Conservation (phyloP, 345 rosid genomes). For the Eucalyptus tenuipes region DNA sequence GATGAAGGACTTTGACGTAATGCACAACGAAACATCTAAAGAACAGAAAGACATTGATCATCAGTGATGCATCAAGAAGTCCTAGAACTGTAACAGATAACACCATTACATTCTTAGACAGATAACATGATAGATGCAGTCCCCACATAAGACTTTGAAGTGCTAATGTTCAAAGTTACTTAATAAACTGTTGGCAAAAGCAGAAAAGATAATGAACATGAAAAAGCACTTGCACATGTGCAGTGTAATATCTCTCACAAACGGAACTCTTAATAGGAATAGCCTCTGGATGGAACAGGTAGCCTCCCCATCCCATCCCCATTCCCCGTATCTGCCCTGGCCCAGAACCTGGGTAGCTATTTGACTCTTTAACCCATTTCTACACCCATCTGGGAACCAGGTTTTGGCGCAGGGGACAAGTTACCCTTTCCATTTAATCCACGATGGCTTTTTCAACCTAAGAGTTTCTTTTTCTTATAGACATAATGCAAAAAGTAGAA, state of each 20-base stretch:
- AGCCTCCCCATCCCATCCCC: not conserved
- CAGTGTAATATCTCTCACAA: not conserved
- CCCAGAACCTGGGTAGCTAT: not conserved
- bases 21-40: slow-evolving; percentile 76
- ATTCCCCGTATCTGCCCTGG: not conserved
- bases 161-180: not conserved
- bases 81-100: not conserved
- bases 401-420: not conserved
- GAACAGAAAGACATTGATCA: not conserved
- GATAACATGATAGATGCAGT: not conserved
- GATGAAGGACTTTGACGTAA: slow-evolving; percentile 64
- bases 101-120: not conserved
- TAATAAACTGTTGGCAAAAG: not conserved
- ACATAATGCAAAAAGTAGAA: not conserved
- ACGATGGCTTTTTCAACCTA: not conserved
- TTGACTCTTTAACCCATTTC: not conserved
- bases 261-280: not conserved
- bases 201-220: not conserved
- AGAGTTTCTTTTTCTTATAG: not conserved
- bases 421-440: not conserved
- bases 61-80: not conserved
- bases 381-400: not conserved
- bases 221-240: not conserved
- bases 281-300: not conserved
- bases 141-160: not conserved